These are phyloP conservation scores for Plasmopara muralis DNA, from an alignment of 352 stramenopile genomes.

Conservation along the genomic window DNA sequence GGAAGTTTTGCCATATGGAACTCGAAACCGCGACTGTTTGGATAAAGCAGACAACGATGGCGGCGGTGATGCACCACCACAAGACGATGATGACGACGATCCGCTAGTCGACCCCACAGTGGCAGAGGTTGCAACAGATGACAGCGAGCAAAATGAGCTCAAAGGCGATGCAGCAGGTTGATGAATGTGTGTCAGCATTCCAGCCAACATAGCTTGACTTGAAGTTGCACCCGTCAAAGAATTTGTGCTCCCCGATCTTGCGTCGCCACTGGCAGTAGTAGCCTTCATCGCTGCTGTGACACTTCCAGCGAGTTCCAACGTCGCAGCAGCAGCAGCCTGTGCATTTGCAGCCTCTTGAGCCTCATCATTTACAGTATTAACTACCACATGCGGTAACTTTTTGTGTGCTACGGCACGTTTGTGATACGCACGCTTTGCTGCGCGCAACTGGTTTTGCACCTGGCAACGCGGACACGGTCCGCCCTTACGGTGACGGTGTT, in stretches of 20 bases:
- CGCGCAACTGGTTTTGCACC: constrained; percentile 76
- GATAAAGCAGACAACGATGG: constrained; percentile 16
- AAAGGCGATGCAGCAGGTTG: constrained; percentile 13
- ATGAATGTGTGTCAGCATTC: constrained; percentile 22
- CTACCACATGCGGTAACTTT: constrained; percentile 60
- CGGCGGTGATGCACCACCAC: constrained; percentile 16
- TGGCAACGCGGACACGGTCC: constrained; percentile 74
- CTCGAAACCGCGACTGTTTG: constrained; percentile 27
- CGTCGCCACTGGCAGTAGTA: constrained; percentile 4
- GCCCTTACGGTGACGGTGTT: constrained; percentile 79
- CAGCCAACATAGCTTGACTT: constrained; percentile 12
- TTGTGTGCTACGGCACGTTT: constrained; percentile 77
- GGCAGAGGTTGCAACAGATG: constrained; percentile 18
- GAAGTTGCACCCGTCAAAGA: constrained; percentile 3
- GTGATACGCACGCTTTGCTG: constrained; percentile 74
- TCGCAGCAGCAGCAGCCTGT: constrained; percentile 28
- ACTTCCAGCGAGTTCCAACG: constrained; percentile 25
- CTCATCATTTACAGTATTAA: constrained; percentile 27
- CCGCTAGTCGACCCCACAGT: constrained; percentile 25
- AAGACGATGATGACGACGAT: constrained; percentile 27
- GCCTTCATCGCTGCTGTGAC: constrained; percentile 26
- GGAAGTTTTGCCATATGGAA: constrained; percentile 44
- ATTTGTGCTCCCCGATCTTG: constrained; percentile 12
- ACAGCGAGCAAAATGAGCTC: constrained; percentile 19
- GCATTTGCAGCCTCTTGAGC: constrained; percentile 30